Evolutionary conservation across 768 basidiomycete species (phyloP).

Genomic region (Cystofilobasidium capitatum): DNA sequence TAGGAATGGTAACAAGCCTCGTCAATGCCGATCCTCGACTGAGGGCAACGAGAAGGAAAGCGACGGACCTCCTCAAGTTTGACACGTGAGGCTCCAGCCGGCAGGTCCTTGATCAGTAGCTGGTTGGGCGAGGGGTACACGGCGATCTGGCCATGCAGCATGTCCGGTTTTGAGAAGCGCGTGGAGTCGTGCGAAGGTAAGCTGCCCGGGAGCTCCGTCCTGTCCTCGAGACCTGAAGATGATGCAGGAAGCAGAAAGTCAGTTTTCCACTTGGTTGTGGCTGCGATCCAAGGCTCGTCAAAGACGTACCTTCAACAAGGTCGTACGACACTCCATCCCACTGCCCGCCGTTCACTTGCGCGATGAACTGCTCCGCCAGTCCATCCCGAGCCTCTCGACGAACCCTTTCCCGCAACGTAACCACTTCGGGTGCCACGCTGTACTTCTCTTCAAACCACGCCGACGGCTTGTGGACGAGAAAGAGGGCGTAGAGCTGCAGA

Average conservation of each 20-base stretch:
- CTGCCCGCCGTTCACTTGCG: conserved; percentile 72
- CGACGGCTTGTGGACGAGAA: conserved; percentile 88
- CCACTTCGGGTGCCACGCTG: conserved; percentile 63
- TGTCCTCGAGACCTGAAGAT: not conserved
- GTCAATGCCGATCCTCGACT: not conserved
- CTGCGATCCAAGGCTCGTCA: not conserved
- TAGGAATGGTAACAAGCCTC: conserved; percentile 21
- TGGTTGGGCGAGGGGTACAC: conserved; percentile 40
- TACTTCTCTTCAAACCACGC: conserved; percentile 97
- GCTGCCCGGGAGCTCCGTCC: not conserved
- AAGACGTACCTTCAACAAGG: conserved; percentile 19
- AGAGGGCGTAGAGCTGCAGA: conserved; percentile 81
- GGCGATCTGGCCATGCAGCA: conserved; percentile 16
- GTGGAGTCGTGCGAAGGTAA: not conserved
- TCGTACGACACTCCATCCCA: conserved; percentile 49
- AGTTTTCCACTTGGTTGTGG: not conserved
- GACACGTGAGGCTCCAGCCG: conserved; percentile 78
- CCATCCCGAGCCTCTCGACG: conserved; percentile 78
- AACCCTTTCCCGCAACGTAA: conserved; percentile 62
- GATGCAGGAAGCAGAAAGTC: not conserved
- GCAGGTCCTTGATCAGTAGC: conserved; percentile 89
- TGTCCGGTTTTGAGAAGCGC: not conserved
- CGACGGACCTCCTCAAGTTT: conserved; percentile 74
- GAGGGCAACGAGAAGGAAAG: not conserved
- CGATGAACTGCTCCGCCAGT: conserved; percentile 59